Evolutionary conservation across 257 asterid species (phyloP), one percentile per base, ranked within the genome.

Genomic region (Rhazya stricta): DNA sequence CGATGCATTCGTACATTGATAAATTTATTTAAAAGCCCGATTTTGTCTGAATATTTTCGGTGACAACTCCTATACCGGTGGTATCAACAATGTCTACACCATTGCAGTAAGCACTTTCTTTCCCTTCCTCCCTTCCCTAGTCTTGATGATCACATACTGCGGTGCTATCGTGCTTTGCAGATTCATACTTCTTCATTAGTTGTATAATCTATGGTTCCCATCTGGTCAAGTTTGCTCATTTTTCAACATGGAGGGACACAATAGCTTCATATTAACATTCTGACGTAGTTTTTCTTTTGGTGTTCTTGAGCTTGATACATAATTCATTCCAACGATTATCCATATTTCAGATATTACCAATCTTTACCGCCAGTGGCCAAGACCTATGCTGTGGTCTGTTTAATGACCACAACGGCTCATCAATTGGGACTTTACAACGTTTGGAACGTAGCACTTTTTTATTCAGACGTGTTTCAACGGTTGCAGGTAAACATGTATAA

Each of bases 331-430:
- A 43, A 58, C 19, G 32, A 37, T 37, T 66, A 8, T 66, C 72
- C 21, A 15, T 23, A 15, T 19, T 69, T 50, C 82, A 84, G 91
- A 76, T 84, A 87, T 73, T 87, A 84, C 72, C 80, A 71, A 58
- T 84, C 89, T 32, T 50, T 86, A 77, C 91, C 91, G 9, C 91
- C 91, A 0, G 87, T 85, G 77, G 68, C 89, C 15, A 87, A 87
- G 78, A 84, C 81, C 71, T 85, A 83, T 69, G 85, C 84, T 1
- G 86, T 81, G 71, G 65, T 67, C 69, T 84, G 87, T 73, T 74
- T 87, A 36, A 39, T 87, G 68, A 72, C 87, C 37, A 76, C 91
- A 1, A 78, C 71, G 48, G 89, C 91, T 12, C 54, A 72, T 75
- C 39, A 81, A 1, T 48, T 83, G 66, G 23, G 60, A n/a, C 87